Evolutionary conservation across 2,329 filamentous ascomycete genomes (phyloP).

Genomic region (Sporothrix schenckii): DNA sequence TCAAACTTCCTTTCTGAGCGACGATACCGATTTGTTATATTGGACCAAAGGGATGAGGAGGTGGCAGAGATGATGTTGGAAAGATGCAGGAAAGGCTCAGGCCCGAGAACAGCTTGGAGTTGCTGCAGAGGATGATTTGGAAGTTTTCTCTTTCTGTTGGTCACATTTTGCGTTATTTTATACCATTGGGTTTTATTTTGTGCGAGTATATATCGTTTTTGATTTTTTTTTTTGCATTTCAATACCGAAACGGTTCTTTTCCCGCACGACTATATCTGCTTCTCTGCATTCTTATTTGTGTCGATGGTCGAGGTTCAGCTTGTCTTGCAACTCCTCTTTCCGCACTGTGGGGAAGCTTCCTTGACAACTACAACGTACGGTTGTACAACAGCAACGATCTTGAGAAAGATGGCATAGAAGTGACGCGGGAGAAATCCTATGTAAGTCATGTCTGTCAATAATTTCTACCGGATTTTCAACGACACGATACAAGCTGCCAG

Average conservation of each 20-base stretch:
- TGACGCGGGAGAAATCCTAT: background rate
- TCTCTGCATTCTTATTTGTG: background rate
- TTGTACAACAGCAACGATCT: background rate
- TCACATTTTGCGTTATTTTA: background rate
- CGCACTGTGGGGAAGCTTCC: background rate
- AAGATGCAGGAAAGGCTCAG: background rate
- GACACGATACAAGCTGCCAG: background rate
- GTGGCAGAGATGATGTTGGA: background rate
- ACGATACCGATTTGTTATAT: constrained; percentile 31
- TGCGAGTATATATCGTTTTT: background rate
- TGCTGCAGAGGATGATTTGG: background rate
- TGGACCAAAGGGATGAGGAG: background rate
- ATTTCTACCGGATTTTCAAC: background rate
- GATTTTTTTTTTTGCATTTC: background rate
- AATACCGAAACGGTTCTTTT: background rate
- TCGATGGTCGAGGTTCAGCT: background rate
- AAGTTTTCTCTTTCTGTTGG: background rate
- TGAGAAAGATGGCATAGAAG: background rate
- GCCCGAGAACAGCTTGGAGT: background rate
- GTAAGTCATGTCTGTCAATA: too few species aligned
- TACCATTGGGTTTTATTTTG: constrained; percentile 3
- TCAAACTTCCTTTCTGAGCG: constrained; percentile 18
- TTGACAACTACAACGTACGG: background rate
- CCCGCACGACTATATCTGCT: too few species aligned
- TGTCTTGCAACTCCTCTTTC: background rate